Evolutionary conservation across 176 grass and related monocot species (phyloP).

Genomic region (Chloris gayana): DNA sequence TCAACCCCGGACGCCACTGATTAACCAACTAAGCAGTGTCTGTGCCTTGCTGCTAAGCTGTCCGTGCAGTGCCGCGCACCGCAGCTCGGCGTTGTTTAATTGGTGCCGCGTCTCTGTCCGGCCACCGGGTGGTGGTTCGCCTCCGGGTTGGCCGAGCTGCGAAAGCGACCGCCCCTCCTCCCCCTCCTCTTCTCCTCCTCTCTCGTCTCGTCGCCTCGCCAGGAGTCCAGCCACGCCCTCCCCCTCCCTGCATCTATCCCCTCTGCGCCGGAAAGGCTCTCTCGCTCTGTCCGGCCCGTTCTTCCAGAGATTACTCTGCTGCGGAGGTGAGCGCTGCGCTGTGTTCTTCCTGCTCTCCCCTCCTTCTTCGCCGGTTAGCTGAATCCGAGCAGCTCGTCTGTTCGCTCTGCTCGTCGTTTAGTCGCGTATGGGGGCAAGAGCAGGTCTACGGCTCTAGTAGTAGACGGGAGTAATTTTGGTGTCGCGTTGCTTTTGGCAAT

Average conservation of each 20-base stretch:
- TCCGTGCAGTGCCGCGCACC: constrained; percentile 8
- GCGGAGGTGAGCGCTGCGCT: constrained; percentile 18
- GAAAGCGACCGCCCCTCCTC: constrained; percentile 51
- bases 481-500: constrained; percentile 43
- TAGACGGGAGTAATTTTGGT: constrained; percentile 2
- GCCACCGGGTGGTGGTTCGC: constrained; percentile 58
- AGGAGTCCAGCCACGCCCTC: not conserved
- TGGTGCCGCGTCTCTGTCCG: constrained; percentile 56
- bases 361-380: not conserved
- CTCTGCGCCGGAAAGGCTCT: constrained; percentile 21
- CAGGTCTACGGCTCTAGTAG: constrained; percentile 17
- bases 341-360: not conserved
- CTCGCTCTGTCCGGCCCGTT: not conserved
- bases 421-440: not conserved
- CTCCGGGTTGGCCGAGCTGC: constrained; percentile 54
- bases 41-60: constrained; percentile 30
- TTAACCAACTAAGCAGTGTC: constrained; percentile 23
- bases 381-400: not conserved
- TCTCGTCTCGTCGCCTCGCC: not conserved
- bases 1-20: not conserved
- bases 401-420: not conserved
- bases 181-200: not conserved
- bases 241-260: not conserved
- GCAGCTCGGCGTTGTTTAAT: constrained; percentile 39
- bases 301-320: not conserved